Evolutionary conservation across 805 yeast genomes (phyloP), one percentile per base, ranked within the genome.

Genomic region (Ogataea haglerorum): DNA sequence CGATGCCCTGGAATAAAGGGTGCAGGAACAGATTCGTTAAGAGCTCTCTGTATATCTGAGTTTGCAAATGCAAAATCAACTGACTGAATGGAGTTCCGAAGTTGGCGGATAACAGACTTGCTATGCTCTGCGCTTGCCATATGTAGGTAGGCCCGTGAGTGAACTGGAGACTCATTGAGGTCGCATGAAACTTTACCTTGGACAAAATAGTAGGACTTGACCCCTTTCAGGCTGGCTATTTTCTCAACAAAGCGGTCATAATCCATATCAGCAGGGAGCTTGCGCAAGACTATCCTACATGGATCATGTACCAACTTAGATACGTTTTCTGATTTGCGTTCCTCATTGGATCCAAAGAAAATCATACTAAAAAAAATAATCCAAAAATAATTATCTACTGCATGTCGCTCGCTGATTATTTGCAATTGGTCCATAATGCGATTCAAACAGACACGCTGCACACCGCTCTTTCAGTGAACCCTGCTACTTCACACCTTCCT

Each of bases 231-330:
- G 3, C 17, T 14, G 12, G 23, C 24, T 6, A 31, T 10, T 12
- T 7, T 12, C 1, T 10, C 21, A 13, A 9, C 56, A 31, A 72
- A 69, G 6, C 52, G 56, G 1, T 46, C 51, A 16, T 60, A 56
- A 1, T 45, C 33, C 13, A 70, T 48, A 14, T 51, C 45, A 2
- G 79, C 75, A 2, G 80, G 80, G 10, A 75, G 53, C 6, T 67
- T 52, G 38, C 80, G 61, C 2, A 73, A 55, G 0, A 57, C 60
- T 2, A 69, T 33, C 43, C 67, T 69, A 10, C 40, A 38, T 12
- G 45, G 36, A n/a, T 23, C 29, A 10, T 19, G 18, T 7, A 3
- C 21, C n/a, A 18, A 6, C 12, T 33, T n/a, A 30, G 34, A 6
- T 10, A 17, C 34, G 4, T 21, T 13, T 21, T 13, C 10, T 12